Base-by-base conservation (phyloP, 2,329 filamentous ascomycete species). In the Hymenoscyphus occultus region DNA sequence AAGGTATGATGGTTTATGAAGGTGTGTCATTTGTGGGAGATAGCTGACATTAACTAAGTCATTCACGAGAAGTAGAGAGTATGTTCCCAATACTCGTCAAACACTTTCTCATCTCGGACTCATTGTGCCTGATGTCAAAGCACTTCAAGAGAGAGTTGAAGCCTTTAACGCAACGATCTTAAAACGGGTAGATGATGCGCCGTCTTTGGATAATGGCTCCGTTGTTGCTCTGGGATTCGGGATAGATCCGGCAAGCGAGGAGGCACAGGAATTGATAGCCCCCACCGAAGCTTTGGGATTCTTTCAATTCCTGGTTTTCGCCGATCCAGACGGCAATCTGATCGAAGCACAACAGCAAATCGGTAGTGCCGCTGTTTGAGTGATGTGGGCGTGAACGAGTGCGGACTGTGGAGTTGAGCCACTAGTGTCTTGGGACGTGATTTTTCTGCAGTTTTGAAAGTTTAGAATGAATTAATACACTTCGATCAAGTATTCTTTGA, bases 281-380 rank as follows among this genome's bases (percentile, higher is more conserved):
- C 42, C 22, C 14, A 19, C 51, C 22, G 3, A 61, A 16, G 10
- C 16, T 16, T 22, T 61, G 60, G 60, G 60, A 45, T 61, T 61
- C 19, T 54, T 54, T 40, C 16, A 16, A 6, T 54, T 56, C 13
- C 39, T 61, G 42, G 51, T 61, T 14, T 19, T 61, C 22, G 45
- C 42, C n/a, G 60, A 61, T 40, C 60, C 60, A 19, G 60, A 61
- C 56, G 60, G 60, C 3, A 61, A 61, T 56, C 5, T 60, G 28
- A 32, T 60, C 31, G 40, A 60, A 40, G 40, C 39, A 13, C 57
- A 59, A 19, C 42, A 45, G 42, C 42, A 45, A 9, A 5, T 45
- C n/a, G 16, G 42, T 19, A 16, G 16, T 45, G 16, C 16, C n/a
- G 16, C 16, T 7, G 14, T 45, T n/a, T 45, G 42, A 45, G 42